phyloP scores from a whole-genome alignment of 371 early-diverging fungal genomes.

The Syncephalis fuscata region DNA sequence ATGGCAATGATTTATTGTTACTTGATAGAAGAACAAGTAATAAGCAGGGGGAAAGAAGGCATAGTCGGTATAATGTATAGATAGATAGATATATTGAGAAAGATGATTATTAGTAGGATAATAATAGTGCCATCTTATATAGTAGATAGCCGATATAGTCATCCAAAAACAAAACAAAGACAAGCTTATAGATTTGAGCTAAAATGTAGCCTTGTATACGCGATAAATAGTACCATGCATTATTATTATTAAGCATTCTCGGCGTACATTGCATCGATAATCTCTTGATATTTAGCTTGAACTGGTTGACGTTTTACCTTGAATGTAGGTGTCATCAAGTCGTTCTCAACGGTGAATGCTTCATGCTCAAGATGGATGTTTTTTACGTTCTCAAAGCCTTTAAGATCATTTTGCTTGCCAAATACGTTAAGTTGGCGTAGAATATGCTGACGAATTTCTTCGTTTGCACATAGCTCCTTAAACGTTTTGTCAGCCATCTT shows the following conservation, averaged over 20 bases:
- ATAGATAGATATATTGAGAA: too few species aligned
- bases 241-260: slow-evolving; percentile 5
- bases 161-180: too few species aligned
- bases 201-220: too few species aligned
- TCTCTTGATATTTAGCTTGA: slow-evolving; percentile 29
- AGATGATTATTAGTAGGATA: too few species aligned
- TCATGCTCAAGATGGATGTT: slow-evolving; percentile 31
- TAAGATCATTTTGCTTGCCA: slow-evolving; percentile 52
- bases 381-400: slow-evolving; percentile 70
- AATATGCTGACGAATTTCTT: slow-evolving; percentile 33
- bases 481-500: slow-evolving; percentile 13
- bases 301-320: slow-evolving; percentile 75
- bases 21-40: too few species aligned
- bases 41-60: too few species aligned
- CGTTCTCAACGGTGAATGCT: slow-evolving; percentile 47
- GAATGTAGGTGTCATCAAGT: slow-evolving; percentile 30
- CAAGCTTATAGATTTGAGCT: too few species aligned
- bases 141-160: too few species aligned
- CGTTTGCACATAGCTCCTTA: slow-evolving; percentile 32
- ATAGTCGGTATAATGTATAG: too few species aligned
- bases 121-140: too few species aligned
- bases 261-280: slow-evolving; percentile 50
- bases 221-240: too few species aligned
- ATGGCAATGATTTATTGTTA: too few species aligned
- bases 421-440: slow-evolving; percentile 31